Conservation (phyloP, 2,329 filamentous ascomycete species). For the Karstenula rhodostoma region DNA sequence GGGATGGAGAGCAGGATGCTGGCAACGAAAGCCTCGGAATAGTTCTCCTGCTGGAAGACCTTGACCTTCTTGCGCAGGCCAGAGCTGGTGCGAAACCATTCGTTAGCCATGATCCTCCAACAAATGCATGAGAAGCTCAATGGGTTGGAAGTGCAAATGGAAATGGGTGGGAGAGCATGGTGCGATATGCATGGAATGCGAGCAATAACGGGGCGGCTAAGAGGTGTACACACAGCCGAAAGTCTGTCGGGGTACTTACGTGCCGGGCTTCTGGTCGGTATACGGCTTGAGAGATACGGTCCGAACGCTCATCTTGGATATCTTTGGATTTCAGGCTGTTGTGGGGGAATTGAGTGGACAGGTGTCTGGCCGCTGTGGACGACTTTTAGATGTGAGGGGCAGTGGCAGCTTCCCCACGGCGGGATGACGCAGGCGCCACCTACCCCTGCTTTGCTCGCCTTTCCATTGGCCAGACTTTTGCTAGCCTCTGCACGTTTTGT, state of each 20-base stretch:
- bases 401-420: constrained; percentile 30
- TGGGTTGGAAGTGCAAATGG: constrained; percentile 12
- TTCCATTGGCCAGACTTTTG: constrained; percentile 1
- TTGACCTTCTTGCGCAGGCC: constrained; percentile 99
- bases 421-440: constrained; percentile 33
- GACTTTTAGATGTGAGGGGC: constrained; percentile 43
- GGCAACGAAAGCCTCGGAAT: constrained; percentile 94
- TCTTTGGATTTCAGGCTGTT: constrained; percentile 30
- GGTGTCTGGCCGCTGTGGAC: constrained; percentile 24
- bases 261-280: constrained; percentile 97
- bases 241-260: constrained; percentile 69
- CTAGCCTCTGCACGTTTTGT: constrained; percentile 8
- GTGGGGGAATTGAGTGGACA: constrained; percentile 27
- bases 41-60: constrained; percentile 93
- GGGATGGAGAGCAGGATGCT: constrained; percentile 96
- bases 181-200: constrained; percentile 18
- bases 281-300: constrained; percentile 86
- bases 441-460: constrained; percentile 8
- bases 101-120: constrained; percentile 36
- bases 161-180: constrained; percentile 18
- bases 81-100: constrained; percentile 67
- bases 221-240: constrained; percentile 25
- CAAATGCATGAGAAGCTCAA: constrained; percentile 20
- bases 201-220: constrained; percentile 25
- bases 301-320: constrained; percentile 69